Evolutionary conservation across 2,329 filamentous ascomycete species (phyloP), one percentile per base, ranked within the genome.

Genomic region (Nectriaceae sp.): DNA sequence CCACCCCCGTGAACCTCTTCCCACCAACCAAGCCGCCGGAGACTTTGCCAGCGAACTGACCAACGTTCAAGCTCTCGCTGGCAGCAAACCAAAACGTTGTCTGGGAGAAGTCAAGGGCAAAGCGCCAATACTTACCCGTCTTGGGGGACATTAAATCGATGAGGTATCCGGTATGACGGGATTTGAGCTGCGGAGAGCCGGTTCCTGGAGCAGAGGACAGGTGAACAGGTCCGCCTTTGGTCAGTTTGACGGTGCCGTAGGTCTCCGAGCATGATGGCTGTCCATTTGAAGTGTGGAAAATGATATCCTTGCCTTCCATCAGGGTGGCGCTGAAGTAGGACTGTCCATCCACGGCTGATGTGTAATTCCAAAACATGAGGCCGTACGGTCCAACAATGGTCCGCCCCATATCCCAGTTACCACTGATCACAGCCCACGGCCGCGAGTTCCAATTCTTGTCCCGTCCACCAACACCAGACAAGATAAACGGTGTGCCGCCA

Each of bases 401-500:
- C 39, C 50, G 44, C 18, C 15, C 42, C 50, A 53, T 53, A 19
- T 53, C 50, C 50, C 50, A 53, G 11, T 45, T 51, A 8, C 37
- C 31, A 26, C 50, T 53, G 41, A 50, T 51, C 5, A 42, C 48
- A 20, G 44, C 50, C 50, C 50, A 53, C 8, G 50, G 45, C 16
- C 43, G 48, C n/a, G 50, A 41, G 26, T 50, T 50, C 50, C 50
- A 53, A 37, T 53, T 53, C 43, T 47, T 46, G 29, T 53, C 50
- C 46, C 50, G 47, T 4, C 50, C 50, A 5, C 50, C 47, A 22
- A 53, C 40, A 6, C 50, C 47, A 33, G 36, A 31, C 21, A 53
- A 37, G 38, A 16, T 15, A 41, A 53, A 51, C 4, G 44, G 44
- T 26, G 50, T 50, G 21, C 42, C 50, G 18, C 44, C 40, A 24